phyloP scores from a whole-genome alignment of 2,329 filamentous ascomycete genomes.

The Xylaria sp. region DNA sequence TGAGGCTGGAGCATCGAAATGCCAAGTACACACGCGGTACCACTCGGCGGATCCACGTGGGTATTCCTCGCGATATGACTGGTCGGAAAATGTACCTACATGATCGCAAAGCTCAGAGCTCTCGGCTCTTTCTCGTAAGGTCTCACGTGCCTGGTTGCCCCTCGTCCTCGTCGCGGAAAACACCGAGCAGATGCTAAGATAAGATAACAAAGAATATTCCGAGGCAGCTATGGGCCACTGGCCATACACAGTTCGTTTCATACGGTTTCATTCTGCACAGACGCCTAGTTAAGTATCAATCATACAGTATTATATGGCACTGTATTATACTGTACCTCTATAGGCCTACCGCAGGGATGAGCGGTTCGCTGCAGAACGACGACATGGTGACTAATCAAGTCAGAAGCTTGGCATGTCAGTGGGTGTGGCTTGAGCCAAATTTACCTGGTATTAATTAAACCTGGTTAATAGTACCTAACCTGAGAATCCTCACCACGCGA shows the following conservation, averaged over 20 bases:
- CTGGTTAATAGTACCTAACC: background rate
- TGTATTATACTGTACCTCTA: background rate
- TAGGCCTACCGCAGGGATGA: background rate
- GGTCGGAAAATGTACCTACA: constrained; percentile 2
- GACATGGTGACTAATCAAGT: constrained; percentile 19
- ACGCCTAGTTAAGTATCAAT: too few species aligned
- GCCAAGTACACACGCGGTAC: constrained; percentile 8
- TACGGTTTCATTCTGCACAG: background rate
- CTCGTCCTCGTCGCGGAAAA: constrained; percentile 6
- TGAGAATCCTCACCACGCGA: constrained; percentile 4
- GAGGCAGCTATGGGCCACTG: background rate
- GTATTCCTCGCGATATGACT: constrained; percentile 21
- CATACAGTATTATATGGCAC: background rate
- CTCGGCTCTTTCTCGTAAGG: constrained; percentile 5
- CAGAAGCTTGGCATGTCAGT: constrained; percentile 14
- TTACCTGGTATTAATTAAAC: background rate
- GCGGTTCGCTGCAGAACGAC: constrained; percentile 12
- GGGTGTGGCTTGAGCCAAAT: background rate
- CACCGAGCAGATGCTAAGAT: background rate
- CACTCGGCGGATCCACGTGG: constrained; percentile 25
- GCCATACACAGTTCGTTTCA: background rate
- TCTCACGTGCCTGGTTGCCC: constrained; percentile 32
- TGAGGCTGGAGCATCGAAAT: constrained; percentile 19
- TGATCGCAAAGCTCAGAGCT: background rate
- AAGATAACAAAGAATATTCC: constrained; percentile 13